Evolutionary conservation across 768 basidiomycete genomes (phyloP), one percentile per base, ranked within the genome.

Genomic region (Sarcodon aspratus): DNA sequence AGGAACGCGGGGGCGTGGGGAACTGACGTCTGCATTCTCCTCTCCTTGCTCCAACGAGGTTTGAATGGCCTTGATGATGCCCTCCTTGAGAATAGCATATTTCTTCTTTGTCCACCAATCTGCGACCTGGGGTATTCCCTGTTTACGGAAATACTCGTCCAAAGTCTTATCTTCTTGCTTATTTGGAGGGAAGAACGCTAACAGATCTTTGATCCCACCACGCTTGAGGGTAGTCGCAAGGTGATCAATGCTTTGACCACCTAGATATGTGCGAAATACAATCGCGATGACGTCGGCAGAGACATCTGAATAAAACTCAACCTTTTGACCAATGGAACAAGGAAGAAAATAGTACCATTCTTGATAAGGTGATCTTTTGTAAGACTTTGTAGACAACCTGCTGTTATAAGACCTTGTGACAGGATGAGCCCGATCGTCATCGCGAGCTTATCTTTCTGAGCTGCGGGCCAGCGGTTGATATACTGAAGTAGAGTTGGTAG

Each of bases 101-200:
- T 92, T 89, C 63, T 82, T 84, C 75, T 94, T 96, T 43, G 80
- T 79, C 76, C 87, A 97, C 90, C 91, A 97, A 12, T 98, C 95
- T 2, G 87, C 83, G 38, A 97, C 78, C 56, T 82, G 79, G 15
- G 80, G 67, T 15, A 96, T 70, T 15, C 79, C 81, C 51, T 80
- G 84, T 50, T 79, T 76, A 67, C 78, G 87, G 75, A 98, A 96
- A 62, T 92, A 83, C 7, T 86, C 82, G 56, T 94, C 90, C 45
- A 97, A 73, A 37, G 70, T 63, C 58, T 82, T 79, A 55, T 74
- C 73, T 44, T 83, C 79, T 51, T 89, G 80, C 63, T 83, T 89
- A 65, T 85, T 85, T 7, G 76, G 67, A 13, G 93, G 92, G 75
- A 97, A 94, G 70, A 96, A 93, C 13, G 74, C 69, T 50, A 88